phyloP scores from a whole-genome alignment of 1,284 basidiomycete genomes.

The Trametes hirsuta region DNA sequence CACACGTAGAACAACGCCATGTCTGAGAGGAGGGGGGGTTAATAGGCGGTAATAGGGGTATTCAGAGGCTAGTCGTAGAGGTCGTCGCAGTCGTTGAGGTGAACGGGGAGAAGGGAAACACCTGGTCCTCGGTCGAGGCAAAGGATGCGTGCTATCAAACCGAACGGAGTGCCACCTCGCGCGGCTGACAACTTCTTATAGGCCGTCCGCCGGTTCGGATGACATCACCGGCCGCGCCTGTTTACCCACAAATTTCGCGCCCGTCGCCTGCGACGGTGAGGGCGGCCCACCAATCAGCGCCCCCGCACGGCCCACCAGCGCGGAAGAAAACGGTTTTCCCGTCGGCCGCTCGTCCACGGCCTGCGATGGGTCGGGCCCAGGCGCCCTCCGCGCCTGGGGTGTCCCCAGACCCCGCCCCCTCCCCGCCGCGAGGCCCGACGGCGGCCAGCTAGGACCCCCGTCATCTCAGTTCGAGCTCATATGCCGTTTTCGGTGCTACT shows the following conservation, averaged over 20 bases:
- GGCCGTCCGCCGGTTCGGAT: constrained; percentile 6
- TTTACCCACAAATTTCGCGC: constrained; percentile 3
- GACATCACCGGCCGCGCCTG: constrained; percentile 22
- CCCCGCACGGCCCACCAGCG: neutral
- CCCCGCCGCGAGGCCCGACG: neutral
- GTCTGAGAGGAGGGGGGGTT: neutral
- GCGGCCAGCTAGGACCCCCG: neutral
- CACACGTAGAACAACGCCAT: constrained; percentile 28
- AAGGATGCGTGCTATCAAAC: neutral
- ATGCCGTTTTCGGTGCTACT: too few species aligned
- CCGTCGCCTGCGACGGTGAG: neutral
- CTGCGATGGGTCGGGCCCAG: neutral
- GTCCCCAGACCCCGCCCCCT: constrained; percentile 5
- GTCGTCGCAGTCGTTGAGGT: constrained; percentile 3
- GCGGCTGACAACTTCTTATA: constrained; percentile 7
- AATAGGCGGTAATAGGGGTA: neutral
- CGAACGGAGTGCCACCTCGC: neutral
- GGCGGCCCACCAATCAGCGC: constrained; percentile 13
- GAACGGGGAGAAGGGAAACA: neutral
- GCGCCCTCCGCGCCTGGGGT: neutral
- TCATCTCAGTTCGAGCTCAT: too few species aligned
- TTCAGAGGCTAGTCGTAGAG: neutral
- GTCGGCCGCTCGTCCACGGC: neutral
- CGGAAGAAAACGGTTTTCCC: constrained; percentile 6
- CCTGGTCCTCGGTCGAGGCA: constrained; percentile 2